These are phyloP conservation scores for Hanseniaspora thailandica DNA, from an alignment of 805 yeast species.

Conservation along the genomic window DNA sequence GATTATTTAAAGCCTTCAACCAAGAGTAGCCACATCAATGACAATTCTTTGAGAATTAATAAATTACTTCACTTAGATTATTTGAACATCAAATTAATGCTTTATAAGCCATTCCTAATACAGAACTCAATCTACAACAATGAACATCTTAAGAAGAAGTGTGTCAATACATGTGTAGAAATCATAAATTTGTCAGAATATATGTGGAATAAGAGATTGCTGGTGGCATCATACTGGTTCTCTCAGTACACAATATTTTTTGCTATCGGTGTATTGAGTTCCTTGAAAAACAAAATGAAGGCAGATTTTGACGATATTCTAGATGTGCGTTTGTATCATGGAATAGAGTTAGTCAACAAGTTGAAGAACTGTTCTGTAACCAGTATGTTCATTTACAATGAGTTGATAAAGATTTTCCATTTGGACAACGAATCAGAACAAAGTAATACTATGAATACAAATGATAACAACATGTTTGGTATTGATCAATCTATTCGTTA, in stretches of 20 bases:
- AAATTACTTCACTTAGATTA: slow-evolving; percentile 60
- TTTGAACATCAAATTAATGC: slow-evolving; percentile 63
- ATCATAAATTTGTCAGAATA: slow-evolving; percentile 72
- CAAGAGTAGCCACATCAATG: slow-evolving; percentile 39
- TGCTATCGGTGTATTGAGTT: slow-evolving; percentile 75
- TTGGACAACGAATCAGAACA: not conserved
- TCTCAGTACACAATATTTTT: slow-evolving; percentile 80
- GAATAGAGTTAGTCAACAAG: slow-evolving; percentile 11
- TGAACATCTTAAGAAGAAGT: slow-evolving; percentile 64
- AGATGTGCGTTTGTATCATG: slow-evolving; percentile 25
- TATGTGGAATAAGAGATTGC: slow-evolving; percentile 57
- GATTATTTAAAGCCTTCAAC: slow-evolving; percentile 46
- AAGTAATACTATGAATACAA: not conserved
- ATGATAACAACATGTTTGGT: not conserved
- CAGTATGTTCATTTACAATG: slow-evolving; percentile 12
- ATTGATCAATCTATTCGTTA: not conserved
- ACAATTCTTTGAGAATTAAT: slow-evolving; percentile 55
- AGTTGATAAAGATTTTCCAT: slow-evolving; percentile 3
- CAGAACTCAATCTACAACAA: slow-evolving; percentile 47
- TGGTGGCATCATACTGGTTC: slow-evolving; percentile 85
- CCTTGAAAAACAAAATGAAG: slow-evolving; percentile 27
- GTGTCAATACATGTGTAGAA: slow-evolving; percentile 72
- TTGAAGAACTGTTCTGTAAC: slow-evolving; percentile 8
- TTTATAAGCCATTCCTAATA: slow-evolving; percentile 82
- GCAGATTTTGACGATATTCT: slow-evolving; percentile 37